phyloP scores from a whole-genome alignment of 1,284 basidiomycete genomes.

The Rhodotorula sp. region DNA sequence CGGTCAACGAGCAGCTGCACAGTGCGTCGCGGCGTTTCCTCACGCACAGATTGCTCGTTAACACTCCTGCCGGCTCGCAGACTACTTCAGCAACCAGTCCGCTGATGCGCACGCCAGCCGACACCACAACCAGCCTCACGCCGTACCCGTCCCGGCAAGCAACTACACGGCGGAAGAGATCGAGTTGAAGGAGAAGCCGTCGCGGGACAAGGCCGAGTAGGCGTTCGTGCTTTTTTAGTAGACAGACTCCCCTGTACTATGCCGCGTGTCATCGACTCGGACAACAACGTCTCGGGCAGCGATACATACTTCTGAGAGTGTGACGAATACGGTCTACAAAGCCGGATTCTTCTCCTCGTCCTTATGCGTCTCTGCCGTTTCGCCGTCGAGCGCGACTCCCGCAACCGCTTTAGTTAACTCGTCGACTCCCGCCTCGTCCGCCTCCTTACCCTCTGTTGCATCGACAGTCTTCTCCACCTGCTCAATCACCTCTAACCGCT shows the following conservation, averaged over 20 bases:
- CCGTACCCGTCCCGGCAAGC: neutral
- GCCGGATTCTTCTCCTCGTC: neutral
- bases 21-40: conserved; percentile 9
- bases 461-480: conserved; percentile 18
- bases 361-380: neutral
- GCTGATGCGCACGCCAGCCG: conserved; percentile 23
- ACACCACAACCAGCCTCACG: neutral
- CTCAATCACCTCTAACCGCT: conserved; percentile 15
- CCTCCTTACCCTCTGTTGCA: neutral
- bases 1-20: conserved; percentile 42
- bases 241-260: neutral
- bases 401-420: conserved; percentile 23
- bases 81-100: conserved; percentile 35
- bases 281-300: neutral
- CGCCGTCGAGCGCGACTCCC: conserved; percentile 23
- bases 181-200: conserved; percentile 16
- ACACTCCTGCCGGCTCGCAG: neutral
- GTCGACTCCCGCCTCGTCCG: conserved; percentile 11
- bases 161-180: conserved; percentile 1
- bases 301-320: neutral
- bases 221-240: neutral
- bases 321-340: neutral
- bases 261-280: neutral
- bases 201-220: conserved; percentile 11
- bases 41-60: neutral